phyloP scores from a whole-genome alignment of 2,329 filamentous ascomycete species.

The Bisporella sp. region DNA sequence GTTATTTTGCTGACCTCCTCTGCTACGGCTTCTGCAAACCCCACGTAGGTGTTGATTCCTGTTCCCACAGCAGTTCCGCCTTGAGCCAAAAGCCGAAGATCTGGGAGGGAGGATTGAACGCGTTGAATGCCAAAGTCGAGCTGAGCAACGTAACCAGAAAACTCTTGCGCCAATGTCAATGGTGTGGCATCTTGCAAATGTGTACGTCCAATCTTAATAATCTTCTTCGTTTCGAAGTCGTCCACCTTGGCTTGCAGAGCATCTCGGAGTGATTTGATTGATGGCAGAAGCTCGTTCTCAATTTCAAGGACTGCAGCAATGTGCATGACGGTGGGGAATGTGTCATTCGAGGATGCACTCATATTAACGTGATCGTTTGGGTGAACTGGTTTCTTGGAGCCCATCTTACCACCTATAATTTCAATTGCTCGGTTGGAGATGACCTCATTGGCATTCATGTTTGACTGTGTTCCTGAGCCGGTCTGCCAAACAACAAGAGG shows the following conservation, averaged over 20 bases:
- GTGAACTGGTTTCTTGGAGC: constrained; percentile 96
- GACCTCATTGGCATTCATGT: constrained; percentile 99
- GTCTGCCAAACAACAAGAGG: constrained; percentile 99
- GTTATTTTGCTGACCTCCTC: constrained; percentile 89
- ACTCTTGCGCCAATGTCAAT: constrained; percentile 91
- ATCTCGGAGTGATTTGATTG: constrained; percentile 72
- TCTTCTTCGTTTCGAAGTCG: constrained; percentile 73
- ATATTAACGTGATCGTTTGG: constrained; percentile 99
- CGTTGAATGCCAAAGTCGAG: constrained; percentile 86
- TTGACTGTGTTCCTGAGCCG: constrained; percentile 95
- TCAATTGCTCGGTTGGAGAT: constrained; percentile 99
- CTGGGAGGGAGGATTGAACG: constrained; percentile 73
- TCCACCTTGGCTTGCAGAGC: constrained; percentile 85
- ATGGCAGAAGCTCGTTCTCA: constrained; percentile 76
- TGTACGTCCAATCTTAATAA: constrained; percentile 98
- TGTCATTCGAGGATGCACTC: constrained; percentile 97
- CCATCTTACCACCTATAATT: constrained; percentile 89
- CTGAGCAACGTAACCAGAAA: constrained; percentile 95
- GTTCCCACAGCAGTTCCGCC: constrained; percentile 96
- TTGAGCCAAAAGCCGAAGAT: constrained; percentile 82
- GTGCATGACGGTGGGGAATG: constrained; percentile 99
- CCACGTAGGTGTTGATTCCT: constrained; percentile 93
- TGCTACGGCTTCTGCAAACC: constrained; percentile 90
- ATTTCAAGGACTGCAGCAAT: constrained; percentile 94
- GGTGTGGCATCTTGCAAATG: constrained; percentile 97